Conservation (phyloP, 1,139 yeast species). For the Yamadazyma epiphylla region DNA sequence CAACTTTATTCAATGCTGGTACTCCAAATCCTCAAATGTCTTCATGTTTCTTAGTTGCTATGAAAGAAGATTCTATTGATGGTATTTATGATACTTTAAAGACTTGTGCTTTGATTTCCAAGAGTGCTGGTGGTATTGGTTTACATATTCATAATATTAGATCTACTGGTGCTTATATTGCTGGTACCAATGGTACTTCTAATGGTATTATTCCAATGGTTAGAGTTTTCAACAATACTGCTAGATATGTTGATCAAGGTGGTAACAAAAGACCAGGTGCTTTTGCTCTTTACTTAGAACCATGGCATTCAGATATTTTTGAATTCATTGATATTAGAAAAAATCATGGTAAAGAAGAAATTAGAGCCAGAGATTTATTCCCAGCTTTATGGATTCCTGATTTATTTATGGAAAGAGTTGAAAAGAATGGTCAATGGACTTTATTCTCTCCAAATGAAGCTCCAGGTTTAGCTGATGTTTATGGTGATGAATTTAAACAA, state of each 20-base stretch:
- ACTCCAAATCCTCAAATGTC: conserved; percentile 86
- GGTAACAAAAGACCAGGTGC: conserved; percentile 96
- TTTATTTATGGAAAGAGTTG: conserved; percentile 85
- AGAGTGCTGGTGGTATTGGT: conserved; percentile 91
- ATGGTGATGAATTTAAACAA: conserved; percentile 75
- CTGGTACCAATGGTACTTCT: conserved; percentile 87
- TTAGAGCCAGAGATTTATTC: conserved; percentile 85
- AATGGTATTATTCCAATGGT: conserved; percentile 89
- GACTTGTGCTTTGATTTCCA: conserved; percentile 82
- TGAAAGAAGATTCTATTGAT: conserved; percentile 88
- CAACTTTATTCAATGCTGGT: conserved; percentile 87
- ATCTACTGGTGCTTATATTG: conserved; percentile 80
- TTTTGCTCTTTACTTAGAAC: conserved; percentile 82
- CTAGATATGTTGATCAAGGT: conserved; percentile 91
- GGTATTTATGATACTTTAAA: conserved; percentile 86
- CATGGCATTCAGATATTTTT: conserved; percentile 88
- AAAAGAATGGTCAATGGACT: conserved; percentile 75
- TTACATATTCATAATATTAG: conserved; percentile 80
- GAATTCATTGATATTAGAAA: conserved; percentile 82
- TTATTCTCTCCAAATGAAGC: conserved; percentile 87
- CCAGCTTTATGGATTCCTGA: conserved; percentile 93
- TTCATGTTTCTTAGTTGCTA: conserved; percentile 83
- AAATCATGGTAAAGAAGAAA: conserved; percentile 89
- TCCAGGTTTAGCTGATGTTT: conserved; percentile 74
- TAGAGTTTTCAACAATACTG: conserved; percentile 86